phyloP scores from a whole-genome alignment of 2,329 filamentous ascomycete genomes.

The Chrysoporthe austroafricana region DNA sequence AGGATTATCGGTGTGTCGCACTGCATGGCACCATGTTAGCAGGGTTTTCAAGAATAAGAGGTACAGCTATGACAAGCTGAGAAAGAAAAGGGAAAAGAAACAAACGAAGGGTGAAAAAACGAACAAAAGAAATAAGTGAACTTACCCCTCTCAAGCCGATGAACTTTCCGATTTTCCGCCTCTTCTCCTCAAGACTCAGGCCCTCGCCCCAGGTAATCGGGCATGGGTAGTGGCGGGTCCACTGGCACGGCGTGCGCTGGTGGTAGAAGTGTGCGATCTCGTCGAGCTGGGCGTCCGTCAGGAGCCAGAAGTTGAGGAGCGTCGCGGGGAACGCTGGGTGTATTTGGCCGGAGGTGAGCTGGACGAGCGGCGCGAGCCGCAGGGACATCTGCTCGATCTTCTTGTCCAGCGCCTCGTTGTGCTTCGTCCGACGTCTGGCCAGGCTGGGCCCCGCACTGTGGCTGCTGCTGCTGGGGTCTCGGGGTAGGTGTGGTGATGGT shows the following conservation, averaged over 20 bases:
- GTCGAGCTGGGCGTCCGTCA: conserved; percentile 73
- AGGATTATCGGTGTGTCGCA: conserved; percentile 32
- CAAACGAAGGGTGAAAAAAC: neutral
- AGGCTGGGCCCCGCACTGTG: conserved; percentile 33
- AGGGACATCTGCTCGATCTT: conserved; percentile 71
- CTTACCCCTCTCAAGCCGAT: conserved; percentile 67
- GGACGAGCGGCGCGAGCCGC: conserved; percentile 67
- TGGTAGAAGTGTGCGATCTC: conserved; percentile 73
- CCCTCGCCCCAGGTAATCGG: conserved; percentile 65
- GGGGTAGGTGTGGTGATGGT: conserved; percentile 22
- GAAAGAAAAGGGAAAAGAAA: neutral
- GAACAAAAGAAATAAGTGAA: neutral
- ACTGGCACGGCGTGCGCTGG: conserved; percentile 63
- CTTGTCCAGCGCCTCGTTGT: conserved; percentile 56
- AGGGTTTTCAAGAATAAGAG: neutral
- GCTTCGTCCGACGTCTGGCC: conserved; percentile 44
- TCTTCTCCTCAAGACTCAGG: conserved; percentile 66
- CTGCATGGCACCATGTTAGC: conserved; percentile 11
- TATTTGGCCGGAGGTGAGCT: conserved; percentile 62
- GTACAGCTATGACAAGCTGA: neutral
- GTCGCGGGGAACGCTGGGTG: conserved; percentile 69
- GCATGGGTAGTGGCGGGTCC: conserved; percentile 65
- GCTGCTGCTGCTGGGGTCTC: conserved; percentile 18
- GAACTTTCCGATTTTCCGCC: conserved; percentile 72
- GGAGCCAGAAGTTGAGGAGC: conserved; percentile 73